phyloP scores from a whole-genome alignment of 2,329 filamentous ascomycete species.

The Diaporthe caulivora region DNA sequence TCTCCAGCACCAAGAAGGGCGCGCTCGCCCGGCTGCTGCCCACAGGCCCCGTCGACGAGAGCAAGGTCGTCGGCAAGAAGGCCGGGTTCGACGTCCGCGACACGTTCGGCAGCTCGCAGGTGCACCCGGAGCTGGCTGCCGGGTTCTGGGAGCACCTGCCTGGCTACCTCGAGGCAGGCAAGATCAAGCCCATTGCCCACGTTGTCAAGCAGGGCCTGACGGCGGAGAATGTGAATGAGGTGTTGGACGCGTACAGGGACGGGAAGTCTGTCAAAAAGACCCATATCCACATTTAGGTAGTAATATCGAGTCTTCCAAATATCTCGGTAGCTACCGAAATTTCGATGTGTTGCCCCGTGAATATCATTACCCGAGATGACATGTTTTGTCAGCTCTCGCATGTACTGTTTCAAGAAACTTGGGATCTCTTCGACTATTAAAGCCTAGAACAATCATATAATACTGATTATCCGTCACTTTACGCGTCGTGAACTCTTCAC shows the following conservation, averaged over 20 bases:
- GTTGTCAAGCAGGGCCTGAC: conserved; percentile 49
- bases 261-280: conserved; percentile 45
- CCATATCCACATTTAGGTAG: conserved; percentile 39
- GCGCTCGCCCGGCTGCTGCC: conserved; percentile 47
- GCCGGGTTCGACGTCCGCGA: conserved; percentile 48
- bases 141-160: conserved; percentile 50
- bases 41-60: conserved; percentile 44
- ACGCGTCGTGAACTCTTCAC: too few relatives aligned
- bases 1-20: conserved; percentile 53
- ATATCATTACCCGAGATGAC: neutral
- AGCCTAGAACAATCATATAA: too few relatives aligned
- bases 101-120: conserved; percentile 45
- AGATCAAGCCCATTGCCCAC: conserved; percentile 48
- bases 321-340: neutral
- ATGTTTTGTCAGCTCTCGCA: neutral
- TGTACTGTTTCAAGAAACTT: too few relatives aligned
- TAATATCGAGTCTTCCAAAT: neutral
- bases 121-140: conserved; percentile 45
- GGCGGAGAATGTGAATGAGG: conserved; percentile 50
- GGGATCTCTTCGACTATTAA: too few relatives aligned
- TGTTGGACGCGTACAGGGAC: conserved; percentile 54
- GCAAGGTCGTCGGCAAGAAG: conserved; percentile 48
- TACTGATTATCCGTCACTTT: neutral
- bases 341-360: neutral
- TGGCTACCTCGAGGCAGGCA: conserved; percentile 47